Conservation (phyloP, 495 filamentous ascomycete species). For the Hypoxylon perforatum region DNA sequence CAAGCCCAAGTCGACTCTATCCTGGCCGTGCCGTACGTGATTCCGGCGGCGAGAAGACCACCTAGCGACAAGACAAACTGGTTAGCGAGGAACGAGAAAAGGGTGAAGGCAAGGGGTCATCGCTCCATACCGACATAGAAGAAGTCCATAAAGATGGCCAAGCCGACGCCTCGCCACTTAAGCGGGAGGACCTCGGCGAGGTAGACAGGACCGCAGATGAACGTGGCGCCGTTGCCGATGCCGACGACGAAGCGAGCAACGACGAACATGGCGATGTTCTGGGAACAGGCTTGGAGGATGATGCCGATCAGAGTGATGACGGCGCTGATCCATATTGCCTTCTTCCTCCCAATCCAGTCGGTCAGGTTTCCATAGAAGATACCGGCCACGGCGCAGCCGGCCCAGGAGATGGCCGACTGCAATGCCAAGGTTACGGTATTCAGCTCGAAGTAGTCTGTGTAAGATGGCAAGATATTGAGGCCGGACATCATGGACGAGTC, state of each 20-base stretch:
- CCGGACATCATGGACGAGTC: constrained; percentile 53
- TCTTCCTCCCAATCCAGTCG: constrained; percentile 55
- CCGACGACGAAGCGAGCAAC: constrained; percentile 57
- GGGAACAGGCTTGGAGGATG: constrained; percentile 59
- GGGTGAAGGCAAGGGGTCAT: neutral
- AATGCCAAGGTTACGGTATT: constrained; percentile 49
- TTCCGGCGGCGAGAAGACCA: constrained; percentile 16
- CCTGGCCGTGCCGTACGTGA: constrained; percentile 53
- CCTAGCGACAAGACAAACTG: constrained; percentile 3
- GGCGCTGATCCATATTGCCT: constrained; percentile 65
- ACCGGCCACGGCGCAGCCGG: constrained; percentile 54
- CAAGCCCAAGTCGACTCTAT: constrained; percentile 55
- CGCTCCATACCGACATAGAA: constrained; percentile 52
- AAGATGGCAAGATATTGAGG: constrained; percentile 55
- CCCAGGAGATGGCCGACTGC: constrained; percentile 44
- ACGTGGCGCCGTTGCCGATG: constrained; percentile 54
- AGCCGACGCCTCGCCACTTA: constrained; percentile 53
- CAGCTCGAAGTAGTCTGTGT: constrained; percentile 54
- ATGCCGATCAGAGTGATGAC: constrained; percentile 64
- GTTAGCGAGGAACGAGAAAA: neutral
- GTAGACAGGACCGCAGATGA: constrained; percentile 48
- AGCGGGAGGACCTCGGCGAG: constrained; percentile 53
- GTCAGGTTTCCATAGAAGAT: constrained; percentile 45
- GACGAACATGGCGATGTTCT: constrained; percentile 59
- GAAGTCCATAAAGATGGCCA: constrained; percentile 56